phyloP scores from a whole-genome alignment of 179 eudicot genomes.

The Corrigiola litoralis region DNA sequence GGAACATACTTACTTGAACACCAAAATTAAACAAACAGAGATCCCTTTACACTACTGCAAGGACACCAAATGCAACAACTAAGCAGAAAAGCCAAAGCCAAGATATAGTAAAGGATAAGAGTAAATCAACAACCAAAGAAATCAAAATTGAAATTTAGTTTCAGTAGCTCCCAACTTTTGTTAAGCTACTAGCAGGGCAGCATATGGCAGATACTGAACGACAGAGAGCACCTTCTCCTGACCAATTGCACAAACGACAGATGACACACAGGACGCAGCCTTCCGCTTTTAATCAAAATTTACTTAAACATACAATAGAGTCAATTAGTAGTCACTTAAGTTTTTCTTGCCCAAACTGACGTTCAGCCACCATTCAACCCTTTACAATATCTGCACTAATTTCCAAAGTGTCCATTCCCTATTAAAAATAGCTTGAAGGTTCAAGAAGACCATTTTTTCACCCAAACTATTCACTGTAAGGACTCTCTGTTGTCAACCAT shows the following conservation, averaged over 20 bases:
- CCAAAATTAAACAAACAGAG: too few species aligned
- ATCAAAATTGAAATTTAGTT: too few species aligned
- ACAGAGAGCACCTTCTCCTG: neutral
- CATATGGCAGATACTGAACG: neutral
- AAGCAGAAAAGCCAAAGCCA: neutral
- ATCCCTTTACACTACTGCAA: neutral
- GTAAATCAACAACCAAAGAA: neutral
- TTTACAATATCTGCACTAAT: too few species aligned
- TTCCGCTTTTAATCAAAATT: too few species aligned
- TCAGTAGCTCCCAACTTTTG: neutral
- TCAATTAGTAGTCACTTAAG: too few species aligned
- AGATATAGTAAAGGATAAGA: neutral
- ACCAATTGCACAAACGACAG: neutral
- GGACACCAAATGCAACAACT: neutral
- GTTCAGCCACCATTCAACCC: neutral
- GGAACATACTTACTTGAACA: neutral
- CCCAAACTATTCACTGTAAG: too few species aligned
- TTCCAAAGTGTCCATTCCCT: too few species aligned
- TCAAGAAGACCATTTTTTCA: too few species aligned
- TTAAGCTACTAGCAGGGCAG: neutral
- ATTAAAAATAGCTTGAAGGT: too few species aligned
- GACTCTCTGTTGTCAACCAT: neutral
- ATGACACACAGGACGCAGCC: too few species aligned
- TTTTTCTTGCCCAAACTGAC: neutral
- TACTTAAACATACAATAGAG: too few species aligned